Base-by-base conservation (phyloP, 2,329 filamentous ascomycete genomes). In the Neofusicoccum sp. region DNA sequence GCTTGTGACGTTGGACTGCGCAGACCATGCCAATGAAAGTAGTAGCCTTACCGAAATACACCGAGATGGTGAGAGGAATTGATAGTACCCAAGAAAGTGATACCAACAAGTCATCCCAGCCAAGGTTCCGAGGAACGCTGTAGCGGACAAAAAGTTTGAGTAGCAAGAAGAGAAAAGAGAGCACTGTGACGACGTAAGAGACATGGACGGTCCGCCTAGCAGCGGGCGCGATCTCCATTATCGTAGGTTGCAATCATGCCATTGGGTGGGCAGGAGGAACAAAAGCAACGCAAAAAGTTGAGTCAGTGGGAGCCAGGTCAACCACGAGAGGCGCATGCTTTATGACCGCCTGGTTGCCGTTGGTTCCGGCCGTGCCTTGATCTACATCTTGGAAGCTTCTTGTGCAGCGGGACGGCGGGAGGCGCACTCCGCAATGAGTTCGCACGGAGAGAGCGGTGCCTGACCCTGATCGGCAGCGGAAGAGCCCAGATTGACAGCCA, bases 111-210 rank as follows among this genome's bases (percentile, higher is more conserved):
- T 61, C 58, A 33, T 61, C 58, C 16, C 44, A 61, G 2, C 58
- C 58, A 6, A 50, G 58, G 14, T n/a, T 48, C 8, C 36, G 28
- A 39, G 22, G 22, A 8, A 50, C 44, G 9, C 44, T 28, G 34
- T 33, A 61, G n/a, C 58, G 16, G 4, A 50, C 36, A 36, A 22
- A 22, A 16, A 61, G 16, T 28, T 61, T 61, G 45, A 61, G 58
- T 7, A 16, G 11, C 36, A 61, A 6, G 22, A 61, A 49, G 7
- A 49, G 28, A 11, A 49, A 47, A 4, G 56, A 45, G 14, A 59
- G 41, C 8, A 47, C 33, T 4, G 36, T 34, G 8, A 28, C 36
- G 34, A 28, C 31, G 9, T 59, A 59, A 11, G 41, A 44, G 6
- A 59, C 41, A 31, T 36, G n/a, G 31, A 59, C 11, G 14, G 56